These are phyloP conservation scores for Hevea brasiliensis DNA, from an alignment of 345 rosid species.

Conservation along the genomic window DNA sequence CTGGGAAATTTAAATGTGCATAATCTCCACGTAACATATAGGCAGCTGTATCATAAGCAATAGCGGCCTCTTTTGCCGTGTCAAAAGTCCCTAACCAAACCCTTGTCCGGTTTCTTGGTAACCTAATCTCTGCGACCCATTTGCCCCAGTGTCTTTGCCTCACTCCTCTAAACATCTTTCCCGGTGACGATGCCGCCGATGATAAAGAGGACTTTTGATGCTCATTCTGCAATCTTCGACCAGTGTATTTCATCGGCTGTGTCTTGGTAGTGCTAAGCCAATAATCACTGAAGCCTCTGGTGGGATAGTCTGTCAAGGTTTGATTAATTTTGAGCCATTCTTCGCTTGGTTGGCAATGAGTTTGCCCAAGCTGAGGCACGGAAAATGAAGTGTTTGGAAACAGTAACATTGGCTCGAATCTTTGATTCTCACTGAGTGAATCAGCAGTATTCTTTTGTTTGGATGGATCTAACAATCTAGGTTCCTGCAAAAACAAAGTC, in stretches of 20 bases:
- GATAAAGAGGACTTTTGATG: constrained; percentile 30
- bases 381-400: constrained; percentile 27
- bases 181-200: constrained; percentile 27
- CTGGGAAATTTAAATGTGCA: constrained; percentile 89
- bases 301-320: constrained; percentile 28
- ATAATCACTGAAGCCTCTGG: constrained; percentile 47
- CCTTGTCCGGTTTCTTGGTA: constrained; percentile 90
- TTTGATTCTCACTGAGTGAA: constrained; percentile 18
- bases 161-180: constrained; percentile 86
- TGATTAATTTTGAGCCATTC: constrained; percentile 56
- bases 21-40: constrained; percentile 79
- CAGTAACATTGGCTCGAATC: constrained; percentile 15
- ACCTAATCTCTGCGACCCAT: constrained; percentile 97
- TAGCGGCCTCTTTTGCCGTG: constrained; percentile 92
- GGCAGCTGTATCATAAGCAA: constrained; percentile 91
- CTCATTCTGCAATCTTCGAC: constrained; percentile 38
- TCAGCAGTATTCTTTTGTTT: constrained; percentile 21
- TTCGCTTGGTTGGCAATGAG: constrained; percentile 17
- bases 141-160: constrained; percentile 98
- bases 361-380: constrained; percentile 27
- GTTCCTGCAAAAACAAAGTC: constrained; percentile 54
- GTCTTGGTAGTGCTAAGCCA: constrained; percentile 65
- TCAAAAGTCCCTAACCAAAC: constrained; percentile 96
- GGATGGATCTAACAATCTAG: constrained; percentile 24
- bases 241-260: constrained; percentile 60